Base-by-base conservation (phyloP, 1,284 basidiomycete species). In the Fomitopsis pinicola region DNA sequence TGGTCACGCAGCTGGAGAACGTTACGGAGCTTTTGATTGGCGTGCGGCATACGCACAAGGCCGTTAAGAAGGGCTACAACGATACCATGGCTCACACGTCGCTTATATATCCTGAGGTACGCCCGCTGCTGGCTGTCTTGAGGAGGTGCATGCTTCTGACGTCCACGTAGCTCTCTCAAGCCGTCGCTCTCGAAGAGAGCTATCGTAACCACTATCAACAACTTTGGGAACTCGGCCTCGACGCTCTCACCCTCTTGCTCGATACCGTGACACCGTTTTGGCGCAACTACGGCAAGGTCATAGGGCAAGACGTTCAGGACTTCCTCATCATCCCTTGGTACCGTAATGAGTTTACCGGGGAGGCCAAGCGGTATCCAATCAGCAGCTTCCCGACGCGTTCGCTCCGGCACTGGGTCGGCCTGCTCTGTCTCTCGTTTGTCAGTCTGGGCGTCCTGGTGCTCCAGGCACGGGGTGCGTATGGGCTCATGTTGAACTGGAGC, bases 301-400 rank as follows among this genome's bases (percentile, higher is more conserved):
- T 92, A 59, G 87, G 88, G 45, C 81, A 88, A 68, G 89, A 91
- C 66, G 78, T 89, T 44, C 85, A 86, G 59, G 88, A 90, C 66
- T 91, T 91, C 70, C 82, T 91, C 64, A 88, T 91, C 66, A 84
- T 92, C 63, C 89, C 89, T 9, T 81, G 88, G 68, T 91, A 91
- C 67, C 82, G 90, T 46, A 89, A 91, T 71, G 89, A 91, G 68
- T 91, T 91, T 70, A 91, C 89, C 0, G 89, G 89, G 44, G 87
- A 89, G 75, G 61, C 83, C 42, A 87, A 88, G 66, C 79, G 85
- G 67, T 91, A 90, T 68, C 78, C 77, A 5, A 83, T 91, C 68
- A 70, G 72, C 42, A 71, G 68, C 1, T 72, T 91, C 55, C 89
- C 89, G n/a, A 74, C 69, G 60, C 85, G 89, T 28, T 87, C 88